These are phyloP conservation scores for Ceratopteris richardii DNA, from an alignment of 75 land plant species.

Conservation along the genomic window DNA sequence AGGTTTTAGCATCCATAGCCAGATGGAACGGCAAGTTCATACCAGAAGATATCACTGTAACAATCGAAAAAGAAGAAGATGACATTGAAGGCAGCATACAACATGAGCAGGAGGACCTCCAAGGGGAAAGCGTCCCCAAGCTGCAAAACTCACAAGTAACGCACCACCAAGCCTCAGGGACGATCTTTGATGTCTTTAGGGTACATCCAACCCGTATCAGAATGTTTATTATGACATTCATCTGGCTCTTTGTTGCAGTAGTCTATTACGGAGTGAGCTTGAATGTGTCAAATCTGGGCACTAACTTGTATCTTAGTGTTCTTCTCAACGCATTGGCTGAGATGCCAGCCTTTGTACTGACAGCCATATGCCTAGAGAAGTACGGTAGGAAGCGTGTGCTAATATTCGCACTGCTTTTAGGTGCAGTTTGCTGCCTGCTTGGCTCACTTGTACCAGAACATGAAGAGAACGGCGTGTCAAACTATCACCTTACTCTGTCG, in stretches of 20 bases:
- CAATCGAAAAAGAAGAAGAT: conserved; percentile 28
- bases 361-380: conserved; percentile 47
- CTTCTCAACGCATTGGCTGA: conserved; percentile 64
- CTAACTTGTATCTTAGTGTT: conserved; percentile 65
- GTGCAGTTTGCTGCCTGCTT: conserved; percentile 45
- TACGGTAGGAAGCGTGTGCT: conserved; percentile 53
- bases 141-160: background rate
- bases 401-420: conserved; percentile 49
- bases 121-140: background rate
- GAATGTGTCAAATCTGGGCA: conserved; percentile 74
- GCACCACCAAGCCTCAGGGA: conserved; percentile 15
- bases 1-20: conserved; percentile 53
- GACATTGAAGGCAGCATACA: background rate
- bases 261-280: conserved; percentile 85
- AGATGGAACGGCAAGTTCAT: conserved; percentile 31
- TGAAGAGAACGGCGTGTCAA: background rate
- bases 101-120: too few relatives aligned
- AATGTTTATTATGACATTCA: conserved; percentile 42
- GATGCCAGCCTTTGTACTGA: conserved; percentile 63
- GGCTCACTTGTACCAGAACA: conserved; percentile 31
- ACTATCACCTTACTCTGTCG: background rate
- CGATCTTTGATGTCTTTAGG: conserved; percentile 38
- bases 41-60: conserved; percentile 32
- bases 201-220: conserved; percentile 37
- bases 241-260: conserved; percentile 47